Conservation (phyloP, 2,329 filamentous ascomycete species). For the Phoma sp. region DNA sequence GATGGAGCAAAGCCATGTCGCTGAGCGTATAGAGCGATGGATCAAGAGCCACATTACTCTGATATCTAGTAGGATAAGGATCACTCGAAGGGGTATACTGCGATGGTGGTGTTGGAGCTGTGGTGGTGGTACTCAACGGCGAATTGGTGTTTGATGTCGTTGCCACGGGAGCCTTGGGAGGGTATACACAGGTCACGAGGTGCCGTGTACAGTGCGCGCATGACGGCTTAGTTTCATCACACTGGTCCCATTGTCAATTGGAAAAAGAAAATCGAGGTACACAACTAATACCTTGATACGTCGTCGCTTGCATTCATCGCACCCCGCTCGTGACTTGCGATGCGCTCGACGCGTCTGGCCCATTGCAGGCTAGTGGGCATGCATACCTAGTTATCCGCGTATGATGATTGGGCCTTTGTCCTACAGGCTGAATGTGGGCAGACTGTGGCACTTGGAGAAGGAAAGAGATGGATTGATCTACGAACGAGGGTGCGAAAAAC, state of each 20-base stretch:
- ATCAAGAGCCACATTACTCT: constrained; percentile 1
- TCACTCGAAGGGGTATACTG: neutral
- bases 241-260: constrained; percentile 2
- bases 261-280: too few relatives aligned
- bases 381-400: neutral
- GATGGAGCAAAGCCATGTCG: constrained; percentile 25
- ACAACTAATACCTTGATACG: constrained; percentile 26
- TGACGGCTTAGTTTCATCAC: constrained; percentile 20
- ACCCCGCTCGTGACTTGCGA: constrained; percentile 28
- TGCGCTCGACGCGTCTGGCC: constrained; percentile 23
- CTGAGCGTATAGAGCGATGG: constrained; percentile 17
- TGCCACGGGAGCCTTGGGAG: neutral
- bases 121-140: neutral
- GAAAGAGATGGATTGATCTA: neutral
- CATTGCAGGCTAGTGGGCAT: constrained; percentile 6
- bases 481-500: constrained; percentile 12
- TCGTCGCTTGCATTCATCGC: constrained; percentile 28
- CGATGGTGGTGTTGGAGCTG: neutral
- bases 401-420: neutral
- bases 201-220: constrained; percentile 22
- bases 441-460: neutral
- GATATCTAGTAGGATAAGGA: neutral
- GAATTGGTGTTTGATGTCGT: neutral
- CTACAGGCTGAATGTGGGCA: neutral
- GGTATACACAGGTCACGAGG: constrained; percentile 14